Evolutionary conservation across 306 rosid genomes (phyloP), one percentile per base, ranked within the genome.

Genomic region (Lathyrus tuberosus): DNA sequence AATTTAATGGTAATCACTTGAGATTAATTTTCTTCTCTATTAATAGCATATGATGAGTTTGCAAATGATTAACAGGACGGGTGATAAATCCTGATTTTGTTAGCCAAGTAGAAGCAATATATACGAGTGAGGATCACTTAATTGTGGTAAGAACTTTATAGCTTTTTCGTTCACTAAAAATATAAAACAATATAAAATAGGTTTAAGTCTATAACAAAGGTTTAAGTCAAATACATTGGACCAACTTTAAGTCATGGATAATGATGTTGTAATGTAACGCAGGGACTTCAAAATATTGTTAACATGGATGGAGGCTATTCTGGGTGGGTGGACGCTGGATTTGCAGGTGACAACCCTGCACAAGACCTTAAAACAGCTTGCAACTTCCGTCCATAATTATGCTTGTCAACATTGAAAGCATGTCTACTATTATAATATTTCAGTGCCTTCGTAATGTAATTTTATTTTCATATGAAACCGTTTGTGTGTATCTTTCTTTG

Each of bases 261-360:
- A 8, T 17, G n/a, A 59, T 35, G 44, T 35, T 64, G 38, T 13
- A 53, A 53, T 22, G 2, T 4, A 53, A 43, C 26, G 67, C 82
- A 87, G 89, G 96, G 91, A 33, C 86, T 53, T 48, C 70, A 81
- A 71, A 11, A 84, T 62, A 59, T 82, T 70, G 83, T 62, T 1
- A 87, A 87, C 67, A 75, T 90, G 91, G 89, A 81, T 46, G 89
- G 94, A 78, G 94, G 91, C 9, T 90, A 86, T 65, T 84, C 91
- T 24, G 81, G 83, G 5, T 86, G 96, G 94, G 89, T 84, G 72
- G 91, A 84, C 17, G 83, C 85, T 81, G 96, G 89, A 80, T 78
- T 86, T 73, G 83, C 88, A 6, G 84, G 82, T 61, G 69, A 85
- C 67, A 77, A 78, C 52, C 83, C 89, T 10, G 43, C 72, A 9